phyloP scores from a whole-genome alignment of 2,329 filamentous ascomycete genomes.

The Paecilomyces formosus region DNA sequence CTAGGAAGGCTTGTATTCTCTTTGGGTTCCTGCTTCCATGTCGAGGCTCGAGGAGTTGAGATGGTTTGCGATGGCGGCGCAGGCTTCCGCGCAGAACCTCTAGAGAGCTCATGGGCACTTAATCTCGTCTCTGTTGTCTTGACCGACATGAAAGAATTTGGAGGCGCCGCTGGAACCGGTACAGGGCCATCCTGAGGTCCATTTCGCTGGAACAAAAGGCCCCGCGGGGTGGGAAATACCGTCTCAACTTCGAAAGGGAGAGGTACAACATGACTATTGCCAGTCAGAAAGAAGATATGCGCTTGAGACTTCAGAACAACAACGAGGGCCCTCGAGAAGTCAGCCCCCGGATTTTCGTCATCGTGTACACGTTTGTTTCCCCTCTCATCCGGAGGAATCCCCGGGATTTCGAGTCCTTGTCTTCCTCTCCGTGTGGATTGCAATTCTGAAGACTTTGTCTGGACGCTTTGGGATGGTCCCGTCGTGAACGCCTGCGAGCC shows the following conservation, averaged over 20 bases:
- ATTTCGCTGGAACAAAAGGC: conserved; percentile 80
- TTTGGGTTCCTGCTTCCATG: conserved; percentile 51
- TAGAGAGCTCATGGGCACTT: conserved; percentile 26
- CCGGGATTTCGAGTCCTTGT: conserved; percentile 16
- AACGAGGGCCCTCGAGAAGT: conserved; percentile 60
- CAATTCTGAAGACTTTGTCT: background rate
- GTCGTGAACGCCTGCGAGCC: background rate
- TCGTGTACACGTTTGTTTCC: conserved; percentile 17
- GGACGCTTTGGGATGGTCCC: background rate
- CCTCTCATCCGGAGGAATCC: conserved; percentile 13
- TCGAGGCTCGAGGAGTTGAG: conserved; percentile 47
- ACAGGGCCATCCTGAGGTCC: conserved; percentile 33
- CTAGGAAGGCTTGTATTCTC: conserved; percentile 50
- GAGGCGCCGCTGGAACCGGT: conserved; percentile 51
- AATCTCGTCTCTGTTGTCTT: conserved; percentile 42
- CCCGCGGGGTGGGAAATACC: conserved; percentile 72
- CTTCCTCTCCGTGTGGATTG: conserved; percentile 1
- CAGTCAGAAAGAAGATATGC: conserved; percentile 85
- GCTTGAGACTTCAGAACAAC: conserved; percentile 89
- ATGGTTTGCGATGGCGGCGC: conserved; percentile 42
- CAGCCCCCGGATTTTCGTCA: conserved; percentile 13
- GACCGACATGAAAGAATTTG: conserved; percentile 74
- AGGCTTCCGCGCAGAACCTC: conserved; percentile 21
- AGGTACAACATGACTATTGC: conserved; percentile 81
- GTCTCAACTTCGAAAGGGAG: conserved; percentile 91